Evolutionary conservation across 768 basidiomycete species (phyloP), one percentile per base, ranked within the genome.

Genomic region (Leccinum truebloodii): DNA sequence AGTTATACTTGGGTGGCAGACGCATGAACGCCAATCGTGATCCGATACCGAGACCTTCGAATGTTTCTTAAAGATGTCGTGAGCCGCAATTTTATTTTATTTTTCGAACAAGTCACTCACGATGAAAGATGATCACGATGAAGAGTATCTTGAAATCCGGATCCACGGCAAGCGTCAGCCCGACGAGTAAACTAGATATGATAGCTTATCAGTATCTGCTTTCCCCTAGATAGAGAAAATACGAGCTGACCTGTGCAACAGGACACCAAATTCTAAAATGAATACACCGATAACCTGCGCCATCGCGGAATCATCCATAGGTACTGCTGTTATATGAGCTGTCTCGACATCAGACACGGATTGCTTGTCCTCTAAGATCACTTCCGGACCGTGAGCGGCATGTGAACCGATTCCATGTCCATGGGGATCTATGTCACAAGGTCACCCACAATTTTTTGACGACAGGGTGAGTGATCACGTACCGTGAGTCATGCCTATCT

Each of bases 31-130:
- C 93, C 12, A 98, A 79, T 9, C 96, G 90, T 0, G 94, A 88
- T 9, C 96, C 96, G 22, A 98, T 79, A 71, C 94, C 96, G 50
- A 98, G 83, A 22, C 95, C 96, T 73, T 98, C 96, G 68, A 98
- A 98, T 48, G 84, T 90, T 82, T 96, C 92, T 94, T 68, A 7
- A 54, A 48, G 20, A 22, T 20, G 3, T 10, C 14, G 26, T 73
- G 22, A 67, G 51, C n/a, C 16, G n/a, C 6, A 3, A 7, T 5
- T 26, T 28, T 30, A 24, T 30, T 52, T 26, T 26, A n/a, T 28
- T 49, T 20, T 13, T 2, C 13, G 26, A 53, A 56, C 12, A 12
- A n/a, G 16, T 6, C 16, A 84, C 90, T 70, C 71, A 94, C 94
- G 95, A 69, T 98, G 96, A 77, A 95, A 95, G 67, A 94, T 77